Evolutionary conservation across 1,139 yeast genomes (phyloP), one percentile per base, ranked within the genome.

Genomic region (Hansenula sp.): DNA sequence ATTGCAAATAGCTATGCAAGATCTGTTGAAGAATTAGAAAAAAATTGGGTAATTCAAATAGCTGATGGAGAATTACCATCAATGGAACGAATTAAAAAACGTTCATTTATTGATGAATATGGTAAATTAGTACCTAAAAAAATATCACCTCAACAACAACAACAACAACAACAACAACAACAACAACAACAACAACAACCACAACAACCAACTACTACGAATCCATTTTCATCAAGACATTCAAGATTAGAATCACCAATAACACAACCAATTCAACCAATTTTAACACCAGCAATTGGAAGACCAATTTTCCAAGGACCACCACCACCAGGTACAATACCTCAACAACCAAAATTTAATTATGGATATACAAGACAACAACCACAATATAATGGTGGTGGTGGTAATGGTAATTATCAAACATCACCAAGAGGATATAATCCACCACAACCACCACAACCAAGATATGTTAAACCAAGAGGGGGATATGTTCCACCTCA

Each of bases 221-320:
- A n/a, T n/a, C n/a, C n/a, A n/a, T n/a, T n/a, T n/a, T n/a, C n/a
- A n/a, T n/a, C n/a, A n/a, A n/a, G n/a, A n/a, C n/a, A n/a, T n/a
- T n/a, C n/a, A n/a, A n/a, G n/a, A n/a, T 4, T 3, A 4, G n/a
- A 12, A 17, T 12, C 31, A 29, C 21, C 31, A 29, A 17, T 6
- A 17, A 13, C 21, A 9, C 19, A 17, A 29, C 31, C 31, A 14
- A 14, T 12, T 29, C 31, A 19, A 20, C 33, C 33, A 29, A 29
- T 12, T 29, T 19, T 13, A 7, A 8, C 19, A 5, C 22, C 32
- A 18, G 24, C 37, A 24, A 36, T 40, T 10, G 6, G 21, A 13
- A 32, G 38, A 10, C 40, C 45, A 14, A 36, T 38, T n/a, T 24
- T 26, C n/a, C 20, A n/a, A n/a, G n/a, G 12, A 16, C 30, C 21